A percentile compares a stretch with the other conserved stretches of the same genome.
Conservation (phyloP, 345 rosid species). For the Laguncularia racemosa region DNA sequence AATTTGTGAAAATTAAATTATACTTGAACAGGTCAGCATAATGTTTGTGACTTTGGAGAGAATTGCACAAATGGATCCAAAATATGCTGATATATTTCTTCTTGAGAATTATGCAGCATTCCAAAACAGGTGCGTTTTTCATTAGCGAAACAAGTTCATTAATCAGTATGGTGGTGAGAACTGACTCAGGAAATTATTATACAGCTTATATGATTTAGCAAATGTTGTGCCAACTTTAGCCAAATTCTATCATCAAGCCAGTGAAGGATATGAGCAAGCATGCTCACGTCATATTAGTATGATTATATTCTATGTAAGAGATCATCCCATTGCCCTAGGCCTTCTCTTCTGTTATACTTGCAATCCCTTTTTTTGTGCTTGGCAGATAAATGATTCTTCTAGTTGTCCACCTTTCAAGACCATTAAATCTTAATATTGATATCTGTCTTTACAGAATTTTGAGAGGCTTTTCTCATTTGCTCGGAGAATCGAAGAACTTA, state of each 20-base stretch:
- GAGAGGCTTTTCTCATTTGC: constrained; percentile 94
- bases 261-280: constrained; percentile 98
- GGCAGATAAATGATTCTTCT: no score
- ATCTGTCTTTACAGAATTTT: constrained; percentile 62
- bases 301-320: constrained; percentile 86
- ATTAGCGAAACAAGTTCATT: not conserved
- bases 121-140: constrained; percentile 64
- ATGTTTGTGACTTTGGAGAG: constrained; percentile 95
- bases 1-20: no score
- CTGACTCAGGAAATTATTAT: constrained; percentile 25
- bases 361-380: no score
- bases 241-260: constrained; percentile 98
- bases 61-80: constrained; percentile 89
- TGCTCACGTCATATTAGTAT: constrained; percentile 93
- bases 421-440: no score
- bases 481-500: constrained; percentile 79
- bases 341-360: no score
- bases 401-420: no score
- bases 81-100: constrained; percentile 84
- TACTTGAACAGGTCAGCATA: constrained; percentile 71
- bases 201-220: constrained; percentile 94
- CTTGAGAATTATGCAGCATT: constrained; percentile 98
- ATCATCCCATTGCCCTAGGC: no score
- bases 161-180: not conserved
- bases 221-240: constrained; percentile 95